Evolutionary conservation across 768 basidiomycete genomes (phyloP).

Genomic region (Termitomyces sp.): DNA sequence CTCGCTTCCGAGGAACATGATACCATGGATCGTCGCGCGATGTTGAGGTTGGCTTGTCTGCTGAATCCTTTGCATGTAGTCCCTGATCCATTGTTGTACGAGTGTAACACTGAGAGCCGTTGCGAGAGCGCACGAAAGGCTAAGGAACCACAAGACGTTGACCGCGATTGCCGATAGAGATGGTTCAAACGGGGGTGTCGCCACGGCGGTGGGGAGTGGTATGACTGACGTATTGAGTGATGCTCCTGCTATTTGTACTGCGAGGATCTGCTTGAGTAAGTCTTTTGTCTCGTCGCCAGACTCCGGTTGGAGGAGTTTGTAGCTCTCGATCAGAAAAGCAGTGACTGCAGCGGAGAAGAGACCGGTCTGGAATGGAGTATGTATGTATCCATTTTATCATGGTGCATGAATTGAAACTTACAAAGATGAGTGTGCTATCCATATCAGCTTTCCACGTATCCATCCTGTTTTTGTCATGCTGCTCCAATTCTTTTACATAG

Average conservation of each 20-base stretch:
- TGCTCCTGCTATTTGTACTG: constrained; percentile 5
- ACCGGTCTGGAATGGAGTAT: constrained; percentile 33
- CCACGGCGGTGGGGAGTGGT: not conserved
- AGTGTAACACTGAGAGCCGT: constrained; percentile 27
- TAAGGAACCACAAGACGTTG: constrained; percentile 24
- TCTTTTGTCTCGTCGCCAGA: constrained; percentile 23
- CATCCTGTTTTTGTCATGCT: constrained; percentile 4
- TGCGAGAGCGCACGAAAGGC: constrained; percentile 16
- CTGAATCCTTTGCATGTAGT: constrained; percentile 4
- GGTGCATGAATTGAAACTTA: constrained; percentile 18
- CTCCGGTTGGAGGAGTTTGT: constrained; percentile 29
- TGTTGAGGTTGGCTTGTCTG: not conserved
- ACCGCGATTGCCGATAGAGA: constrained; percentile 21
- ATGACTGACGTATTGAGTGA: not conserved
- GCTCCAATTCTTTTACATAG: constrained; percentile 1
- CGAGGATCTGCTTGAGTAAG: constrained; percentile 24
- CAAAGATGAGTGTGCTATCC: constrained; percentile 27
- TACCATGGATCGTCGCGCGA: constrained; percentile 4
- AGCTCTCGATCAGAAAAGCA: constrained; percentile 36
- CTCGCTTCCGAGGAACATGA: constrained; percentile 2
- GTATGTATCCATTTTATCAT: too few relatives aligned
- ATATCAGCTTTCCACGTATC: constrained; percentile 17
- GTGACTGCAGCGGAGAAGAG: constrained; percentile 41
- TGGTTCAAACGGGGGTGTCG: constrained; percentile 8
- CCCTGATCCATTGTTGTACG: constrained; percentile 7